phyloP scores from a whole-genome alignment of 192 early-diverging fungal species.

The Coemansia sp. region DNA sequence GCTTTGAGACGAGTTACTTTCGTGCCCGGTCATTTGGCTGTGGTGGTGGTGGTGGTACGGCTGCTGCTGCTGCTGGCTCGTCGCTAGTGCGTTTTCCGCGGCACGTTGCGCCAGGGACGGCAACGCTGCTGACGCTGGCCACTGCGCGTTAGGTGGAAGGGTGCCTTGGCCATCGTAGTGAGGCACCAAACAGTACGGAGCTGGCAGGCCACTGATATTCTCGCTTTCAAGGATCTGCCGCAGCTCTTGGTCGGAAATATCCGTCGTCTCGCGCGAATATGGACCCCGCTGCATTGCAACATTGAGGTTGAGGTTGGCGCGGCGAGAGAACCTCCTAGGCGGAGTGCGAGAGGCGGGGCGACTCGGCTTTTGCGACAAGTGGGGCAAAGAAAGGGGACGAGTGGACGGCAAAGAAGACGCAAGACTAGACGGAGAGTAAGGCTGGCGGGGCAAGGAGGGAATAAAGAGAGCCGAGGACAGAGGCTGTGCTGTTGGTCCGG shows the following conservation, averaged over 20 bases:
- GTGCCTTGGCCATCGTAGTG: constrained; percentile 42
- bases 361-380: constrained; percentile 19
- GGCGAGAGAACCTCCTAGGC: constrained; percentile 29
- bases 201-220: constrained; percentile 49
- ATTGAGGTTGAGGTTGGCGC: constrained; percentile 36
- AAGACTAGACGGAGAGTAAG: constrained; percentile 5
- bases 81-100: constrained; percentile 4
- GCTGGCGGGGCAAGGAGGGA: constrained; percentile 18
- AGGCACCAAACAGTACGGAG: constrained; percentile 45
- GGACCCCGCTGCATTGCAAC: constrained; percentile 47
- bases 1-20: constrained; percentile 19
- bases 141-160: constrained; percentile 21
- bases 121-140: constrained; percentile 9
- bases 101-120: constrained; percentile 2
- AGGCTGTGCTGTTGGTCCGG: constrained; percentile 29
- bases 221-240: constrained; percentile 53
- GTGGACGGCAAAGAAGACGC: constrained; percentile 8
- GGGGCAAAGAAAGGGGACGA: constrained; percentile 21
- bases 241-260: constrained; percentile 53
- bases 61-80: constrained; percentile 11
- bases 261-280: constrained; percentile 50
- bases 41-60: constrained; percentile 9
- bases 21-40: constrained; percentile 4
- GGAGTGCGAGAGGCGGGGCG: constrained; percentile 21
- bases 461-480: constrained; percentile 26